Evolutionary conservation across 2,329 filamentous ascomycete species (phyloP).

Genomic region (Trichoderma sp.): DNA sequence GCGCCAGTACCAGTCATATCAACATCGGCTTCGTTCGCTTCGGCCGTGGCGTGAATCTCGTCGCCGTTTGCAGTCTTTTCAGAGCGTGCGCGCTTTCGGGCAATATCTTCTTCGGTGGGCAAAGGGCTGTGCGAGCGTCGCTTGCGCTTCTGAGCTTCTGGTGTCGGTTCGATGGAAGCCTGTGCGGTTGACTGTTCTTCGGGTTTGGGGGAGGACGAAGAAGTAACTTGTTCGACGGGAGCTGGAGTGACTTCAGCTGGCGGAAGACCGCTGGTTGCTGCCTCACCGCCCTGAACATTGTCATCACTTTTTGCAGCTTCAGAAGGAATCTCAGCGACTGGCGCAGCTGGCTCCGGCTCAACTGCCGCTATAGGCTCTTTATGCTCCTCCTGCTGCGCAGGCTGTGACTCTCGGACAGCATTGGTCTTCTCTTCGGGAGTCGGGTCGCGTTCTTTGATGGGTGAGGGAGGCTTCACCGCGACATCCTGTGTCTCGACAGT

Average conservation of each 20-base stretch:
- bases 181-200: constrained; percentile 24
- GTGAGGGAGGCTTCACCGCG: constrained; percentile 4
- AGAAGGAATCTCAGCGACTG: background rate
- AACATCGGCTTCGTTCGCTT: constrained; percentile 22
- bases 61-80: constrained; percentile 33
- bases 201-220: background rate
- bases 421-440: constrained; percentile 27
- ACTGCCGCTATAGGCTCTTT: constrained; percentile 31
- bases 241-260: constrained; percentile 1
- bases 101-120: constrained; percentile 56
- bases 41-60: constrained; percentile 22
- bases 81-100: constrained; percentile 59
- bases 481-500: background rate
- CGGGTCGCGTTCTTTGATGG: constrained; percentile 5
- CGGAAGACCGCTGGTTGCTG: constrained; percentile 15
- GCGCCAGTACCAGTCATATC: background rate
- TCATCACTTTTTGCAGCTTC: constrained; percentile 23
- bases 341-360: background rate
- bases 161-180: constrained; percentile 4
- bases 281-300: constrained; percentile 6
- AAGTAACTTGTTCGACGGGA: background rate
- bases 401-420: constrained; percentile 26
- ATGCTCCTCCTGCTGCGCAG: constrained; percentile 29
- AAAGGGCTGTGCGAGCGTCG: constrained; percentile 66
- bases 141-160: constrained; percentile 66